Base-by-base conservation (phyloP, 2,329 filamentous ascomycete species). In the Fusarium mexicanum region DNA sequence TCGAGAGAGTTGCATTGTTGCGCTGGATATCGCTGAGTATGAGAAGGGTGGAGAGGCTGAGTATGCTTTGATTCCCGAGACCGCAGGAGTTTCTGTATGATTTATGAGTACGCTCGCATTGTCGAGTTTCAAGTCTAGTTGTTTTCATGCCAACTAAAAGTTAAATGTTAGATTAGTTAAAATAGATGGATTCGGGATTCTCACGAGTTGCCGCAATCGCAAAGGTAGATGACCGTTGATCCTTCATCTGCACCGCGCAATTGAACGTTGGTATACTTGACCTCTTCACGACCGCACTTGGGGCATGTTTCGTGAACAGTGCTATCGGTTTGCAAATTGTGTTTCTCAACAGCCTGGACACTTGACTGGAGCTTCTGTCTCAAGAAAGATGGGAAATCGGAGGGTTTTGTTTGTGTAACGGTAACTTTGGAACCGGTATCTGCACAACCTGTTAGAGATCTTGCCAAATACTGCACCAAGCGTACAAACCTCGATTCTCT, bases 11-110 rank as follows among this genome's bases (percentile, higher is more conserved):
- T 92, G 98, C 44, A 91, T 98, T 77, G 96, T 99, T 64, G 96
- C 96, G 50, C 87, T 99, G 75, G 96, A 99, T 83, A 99, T 99
- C 94, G 96, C 95, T 17, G 96, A 98, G 80, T 98, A 94, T 80
- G 96, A 99, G 87, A 94, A 93, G 86, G 93, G 91, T 76, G 93
- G 94, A 47, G 91, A 98, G 83, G 86, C 91, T 38, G 95, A 99
- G 81, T 99, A 99, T 86, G 96, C 96, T 53, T 88, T 98, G 79
- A 92, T 98, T 76, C 96, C 95, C 7, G 90, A 93, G 77, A 83
- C 83, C 57, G 81, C 82, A 71, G 84, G 83, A 73, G 83, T 83
- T 75, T 77, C 82, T 65, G 84, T 83, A 69, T 85, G 78, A 80
- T 75, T 67, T 64, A 69, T 74, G 63, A 61, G 61, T 57, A 71